Evolutionary conservation across 2,329 filamentous ascomycete species (phyloP).

Genomic region (Lachnellula occidentalis): DNA sequence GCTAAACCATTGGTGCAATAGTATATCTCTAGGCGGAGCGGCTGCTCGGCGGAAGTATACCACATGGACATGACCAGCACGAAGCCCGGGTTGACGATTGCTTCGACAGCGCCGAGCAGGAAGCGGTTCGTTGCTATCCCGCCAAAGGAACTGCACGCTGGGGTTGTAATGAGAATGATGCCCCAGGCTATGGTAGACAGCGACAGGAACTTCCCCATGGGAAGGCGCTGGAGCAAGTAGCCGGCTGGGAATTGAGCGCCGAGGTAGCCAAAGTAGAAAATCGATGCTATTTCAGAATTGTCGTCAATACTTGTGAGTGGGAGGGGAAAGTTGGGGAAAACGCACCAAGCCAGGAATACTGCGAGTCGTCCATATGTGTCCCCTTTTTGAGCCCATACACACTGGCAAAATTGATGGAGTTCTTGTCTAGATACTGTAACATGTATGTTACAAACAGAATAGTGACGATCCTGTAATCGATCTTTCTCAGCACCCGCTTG

Average conservation of each 20-base stretch:
- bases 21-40: slow-evolving; percentile 34
- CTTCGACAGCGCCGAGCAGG: slow-evolving; percentile 31
- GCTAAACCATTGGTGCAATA: slow-evolving; percentile 36
- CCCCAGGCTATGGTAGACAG: slow-evolving; percentile 29
- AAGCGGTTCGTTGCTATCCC: slow-evolving; percentile 30
- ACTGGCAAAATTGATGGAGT: slow-evolving; percentile 43
- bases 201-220: slow-evolving; percentile 14
- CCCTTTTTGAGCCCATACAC: slow-evolving; percentile 42
- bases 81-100: slow-evolving; percentile 33
- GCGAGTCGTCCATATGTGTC: slow-evolving; percentile 40
- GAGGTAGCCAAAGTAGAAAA: slow-evolving; percentile 26
- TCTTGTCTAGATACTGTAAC: slow-evolving; percentile 58
- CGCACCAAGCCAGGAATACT: slow-evolving; percentile 34
- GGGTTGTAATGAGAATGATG: slow-evolving; percentile 29
- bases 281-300: slow-evolving; percentile 33
- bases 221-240: slow-evolving; percentile 22
- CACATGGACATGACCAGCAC: slow-evolving; percentile 36
- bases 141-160: slow-evolving; percentile 29
- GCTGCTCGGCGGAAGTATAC: slow-evolving; percentile 37
- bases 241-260: slow-evolving; percentile 25
- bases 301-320: slow-evolving; percentile 15
- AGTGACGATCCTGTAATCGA: slow-evolving; percentile 47
- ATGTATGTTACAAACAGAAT: slow-evolving; percentile 51
- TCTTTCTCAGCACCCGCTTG: slow-evolving; percentile 44
- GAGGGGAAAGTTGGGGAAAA: slow-evolving; percentile 27